Conservation (phyloP, 2,329 filamentous ascomycete genomes). For the Hypoxylon sp. region DNA sequence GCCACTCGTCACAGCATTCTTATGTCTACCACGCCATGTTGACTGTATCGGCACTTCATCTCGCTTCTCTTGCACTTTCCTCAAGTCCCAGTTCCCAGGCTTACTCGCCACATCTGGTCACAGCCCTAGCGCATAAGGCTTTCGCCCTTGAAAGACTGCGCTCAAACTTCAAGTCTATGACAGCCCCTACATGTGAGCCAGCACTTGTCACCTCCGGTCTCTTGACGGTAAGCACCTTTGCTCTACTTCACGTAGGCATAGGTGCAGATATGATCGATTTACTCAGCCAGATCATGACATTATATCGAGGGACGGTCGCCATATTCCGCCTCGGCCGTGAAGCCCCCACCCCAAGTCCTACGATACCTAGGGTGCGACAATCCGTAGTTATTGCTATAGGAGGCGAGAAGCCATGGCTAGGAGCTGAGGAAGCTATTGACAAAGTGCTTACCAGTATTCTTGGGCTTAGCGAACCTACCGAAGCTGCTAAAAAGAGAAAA, state of each 20-base stretch:
- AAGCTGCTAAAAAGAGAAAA: conserved; percentile 8
- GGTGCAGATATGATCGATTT: conserved; percentile 14
- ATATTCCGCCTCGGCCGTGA: conserved; percentile 12
- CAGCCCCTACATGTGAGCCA: conserved; percentile 7
- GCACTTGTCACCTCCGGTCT: conserved; percentile 14
- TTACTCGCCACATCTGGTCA: conserved; percentile 9
- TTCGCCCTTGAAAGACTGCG: conserved; percentile 18
- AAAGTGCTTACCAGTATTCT: conserved; percentile 7
- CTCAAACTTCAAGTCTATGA: conserved; percentile 9
- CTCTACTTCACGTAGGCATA: conserved; percentile 14
- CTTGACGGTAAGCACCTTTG: conserved; percentile 18
- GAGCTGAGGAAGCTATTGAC: conserved; percentile 10
- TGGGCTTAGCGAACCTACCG: conserved; percentile 3
- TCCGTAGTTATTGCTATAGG: conserved; percentile 4
- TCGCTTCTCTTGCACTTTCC: conserved; percentile 5
- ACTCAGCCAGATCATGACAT: conserved; percentile 14
- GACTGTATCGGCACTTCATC: conserved; percentile 16
- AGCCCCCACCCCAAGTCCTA: not conserved
- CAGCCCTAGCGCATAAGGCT: conserved; percentile 15
- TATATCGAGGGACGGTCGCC: conserved; percentile 14
- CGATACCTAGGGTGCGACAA: conserved; percentile 4
- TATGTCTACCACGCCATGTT: conserved; percentile 17
- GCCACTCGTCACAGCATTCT: conserved; percentile 12
- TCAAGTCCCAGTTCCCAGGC: not conserved
- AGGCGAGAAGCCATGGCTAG: conserved; percentile 8